phyloP scores from a whole-genome alignment of 225 moss, liverwort and hornwort genomes.

The Marchantia polymorpha region DNA sequence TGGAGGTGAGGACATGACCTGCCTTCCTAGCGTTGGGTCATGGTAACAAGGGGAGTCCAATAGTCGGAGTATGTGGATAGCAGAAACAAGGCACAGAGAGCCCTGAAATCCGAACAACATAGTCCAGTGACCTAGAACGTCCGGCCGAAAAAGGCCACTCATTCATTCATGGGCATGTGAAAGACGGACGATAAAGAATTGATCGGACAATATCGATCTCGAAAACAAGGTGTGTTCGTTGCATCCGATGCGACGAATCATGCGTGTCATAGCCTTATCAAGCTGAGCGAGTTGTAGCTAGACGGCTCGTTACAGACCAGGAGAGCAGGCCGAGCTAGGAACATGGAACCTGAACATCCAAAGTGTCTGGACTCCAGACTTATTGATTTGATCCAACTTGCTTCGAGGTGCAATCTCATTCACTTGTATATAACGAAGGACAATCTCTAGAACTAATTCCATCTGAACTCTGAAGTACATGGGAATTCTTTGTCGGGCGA shows the following conservation, averaged over 20 bases:
- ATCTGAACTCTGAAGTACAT: background rate
- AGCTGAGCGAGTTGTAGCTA: background rate
- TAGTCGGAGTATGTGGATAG: background rate
- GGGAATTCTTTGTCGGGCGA: background rate
- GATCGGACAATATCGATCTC: background rate
- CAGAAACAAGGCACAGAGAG: background rate
- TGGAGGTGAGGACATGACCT: background rate
- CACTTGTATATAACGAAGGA: too few relatives aligned
- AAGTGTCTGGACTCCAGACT: background rate
- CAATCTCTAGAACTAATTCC: too few relatives aligned
- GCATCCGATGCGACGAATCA: background rate
- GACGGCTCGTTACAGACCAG: too few relatives aligned
- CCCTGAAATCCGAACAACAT: background rate
- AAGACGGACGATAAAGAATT: background rate
- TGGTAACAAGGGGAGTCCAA: background rate
- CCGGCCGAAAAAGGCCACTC: background rate
- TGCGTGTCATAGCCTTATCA: background rate
- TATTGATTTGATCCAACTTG: background rate
- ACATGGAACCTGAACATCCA: background rate
- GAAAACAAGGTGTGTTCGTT: background rate
- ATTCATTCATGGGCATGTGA: background rate
- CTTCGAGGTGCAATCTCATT: too few relatives aligned
- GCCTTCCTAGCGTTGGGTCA: background rate
- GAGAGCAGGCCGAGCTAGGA: background rate
- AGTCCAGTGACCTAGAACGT: background rate